phyloP scores from a whole-genome alignment of 1,139 yeast genomes.

The Hyphopichia fennica region DNA sequence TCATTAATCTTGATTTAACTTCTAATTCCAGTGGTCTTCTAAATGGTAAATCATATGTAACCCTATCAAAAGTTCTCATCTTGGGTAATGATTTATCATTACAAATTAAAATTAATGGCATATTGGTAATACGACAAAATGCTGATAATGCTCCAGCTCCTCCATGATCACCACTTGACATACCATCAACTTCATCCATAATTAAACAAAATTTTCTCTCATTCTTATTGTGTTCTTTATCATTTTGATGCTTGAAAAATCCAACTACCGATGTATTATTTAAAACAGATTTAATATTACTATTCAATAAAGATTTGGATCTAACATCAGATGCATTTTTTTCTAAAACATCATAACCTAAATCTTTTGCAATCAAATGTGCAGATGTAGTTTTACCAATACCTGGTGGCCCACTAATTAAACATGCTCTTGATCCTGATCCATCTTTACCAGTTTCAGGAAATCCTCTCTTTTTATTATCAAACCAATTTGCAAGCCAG shows the following conservation, averaged over 20 bases:
- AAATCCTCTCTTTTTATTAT: constrained; percentile 54
- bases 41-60: constrained; percentile 80
- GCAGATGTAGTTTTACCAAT: constrained; percentile 84
- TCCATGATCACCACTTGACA: constrained; percentile 98
- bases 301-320: constrained; percentile 72
- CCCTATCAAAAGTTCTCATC: constrained; percentile 92
- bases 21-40: constrained; percentile 85
- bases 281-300: constrained; percentile 67
- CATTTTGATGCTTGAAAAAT: constrained; percentile 52
- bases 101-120: constrained; percentile 91
- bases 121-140: constrained; percentile 78
- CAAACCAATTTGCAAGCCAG: constrained; percentile 84
- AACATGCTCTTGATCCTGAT: constrained; percentile 71
- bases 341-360: constrained; percentile 73
- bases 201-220: constrained; percentile 68
- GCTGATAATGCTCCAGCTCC: constrained; percentile 96
- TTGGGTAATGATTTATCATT: constrained; percentile 91
- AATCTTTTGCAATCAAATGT: constrained; percentile 63
- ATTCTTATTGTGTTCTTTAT: constrained; percentile 25
- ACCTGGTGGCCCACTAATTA: constrained; percentile 86
- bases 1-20: constrained; percentile 80
- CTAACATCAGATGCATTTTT: constrained; percentile 89
- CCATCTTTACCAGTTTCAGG: constrained; percentile 60
- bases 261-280: constrained; percentile 85
- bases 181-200: constrained; percentile 99